phyloP scores from a whole-genome alignment of 768 basidiomycete species.

The Boletus reticulatus region DNA sequence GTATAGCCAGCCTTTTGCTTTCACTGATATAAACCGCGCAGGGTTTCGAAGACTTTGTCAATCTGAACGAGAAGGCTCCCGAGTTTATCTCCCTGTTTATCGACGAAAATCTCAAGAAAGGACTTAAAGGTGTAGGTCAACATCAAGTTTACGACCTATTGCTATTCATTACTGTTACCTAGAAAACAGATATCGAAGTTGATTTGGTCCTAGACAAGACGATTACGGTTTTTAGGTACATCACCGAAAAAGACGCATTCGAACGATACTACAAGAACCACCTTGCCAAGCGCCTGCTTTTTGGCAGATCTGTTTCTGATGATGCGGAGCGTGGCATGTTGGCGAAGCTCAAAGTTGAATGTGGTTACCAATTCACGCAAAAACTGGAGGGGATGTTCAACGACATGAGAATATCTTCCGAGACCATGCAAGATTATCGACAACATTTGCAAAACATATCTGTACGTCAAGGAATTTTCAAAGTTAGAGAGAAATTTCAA shows the following conservation, averaged over 20 bases:
- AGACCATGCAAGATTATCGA: conserved; percentile 76
- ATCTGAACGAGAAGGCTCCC: conserved; percentile 80
- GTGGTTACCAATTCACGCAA: conserved; percentile 95
- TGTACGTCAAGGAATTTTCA: conserved; percentile 41
- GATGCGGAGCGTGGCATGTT: conserved; percentile 98
- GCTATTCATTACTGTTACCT: background rate
- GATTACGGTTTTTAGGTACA: conserved; percentile 91
- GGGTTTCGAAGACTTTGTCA: conserved; percentile 94
- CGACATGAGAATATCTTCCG: conserved; percentile 87
- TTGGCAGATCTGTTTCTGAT: conserved; percentile 87
- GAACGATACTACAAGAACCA: conserved; percentile 98
- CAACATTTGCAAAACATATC: conserved; percentile 53
- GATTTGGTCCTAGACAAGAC: conserved; percentile 92
- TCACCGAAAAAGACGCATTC: conserved; percentile 95
- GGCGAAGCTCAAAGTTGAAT: conserved; percentile 94
- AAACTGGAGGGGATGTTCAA: conserved; percentile 99
- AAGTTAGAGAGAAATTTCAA: conserved; percentile 2
- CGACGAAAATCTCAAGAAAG: conserved; percentile 93
- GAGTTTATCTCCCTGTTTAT: conserved; percentile 97
- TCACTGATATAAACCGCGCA: conserved; percentile 31
- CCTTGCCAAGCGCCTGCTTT: conserved; percentile 88
- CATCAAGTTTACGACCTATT: background rate
- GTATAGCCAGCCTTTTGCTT: background rate
- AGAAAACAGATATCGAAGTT: conserved; percentile 96
- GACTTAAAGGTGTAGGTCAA: conserved; percentile 81